A percentile compares a stretch with the other conserved stretches of the same genome.
Evolutionary conservation across 768 basidiomycete genomes (phyloP).

Genomic region (Daedaleopsis nitida): DNA sequence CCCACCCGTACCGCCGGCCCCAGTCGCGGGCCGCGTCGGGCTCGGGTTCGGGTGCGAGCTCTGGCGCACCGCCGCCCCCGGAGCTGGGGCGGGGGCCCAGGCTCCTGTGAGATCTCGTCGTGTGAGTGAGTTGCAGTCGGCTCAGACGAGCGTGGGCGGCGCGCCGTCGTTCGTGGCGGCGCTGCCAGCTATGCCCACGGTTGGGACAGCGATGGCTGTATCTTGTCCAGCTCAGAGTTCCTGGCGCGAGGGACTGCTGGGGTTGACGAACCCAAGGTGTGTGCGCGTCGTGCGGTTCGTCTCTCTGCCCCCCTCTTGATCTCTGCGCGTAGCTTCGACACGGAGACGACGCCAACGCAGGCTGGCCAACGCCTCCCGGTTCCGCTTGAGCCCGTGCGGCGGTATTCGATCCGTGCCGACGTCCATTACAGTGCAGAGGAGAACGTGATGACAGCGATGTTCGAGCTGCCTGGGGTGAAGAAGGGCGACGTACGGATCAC

Average conservation of each 20-base stretch:
- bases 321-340: conserved; percentile 8
- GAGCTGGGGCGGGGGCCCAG: neutral
- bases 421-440: conserved; percentile 55
- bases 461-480: conserved; percentile 72
- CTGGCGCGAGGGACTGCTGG: conserved; percentile 19
- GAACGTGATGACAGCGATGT: conserved; percentile 55
- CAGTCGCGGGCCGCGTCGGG: conserved; percentile 17
- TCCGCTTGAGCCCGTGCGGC: conserved; percentile 20
- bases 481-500: conserved; percentile 58
- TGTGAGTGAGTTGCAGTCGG: conserved; percentile 20
- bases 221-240: conserved; percentile 20
- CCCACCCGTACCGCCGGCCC: conserved; percentile 25
- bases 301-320: conserved; percentile 10
- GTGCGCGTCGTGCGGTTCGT: neutral
- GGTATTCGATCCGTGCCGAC: conserved; percentile 60
- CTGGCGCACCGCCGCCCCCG: neutral
- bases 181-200: conserved; percentile 5
- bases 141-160: conserved; percentile 9
- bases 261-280: conserved; percentile 7
- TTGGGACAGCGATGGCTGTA: conserved; percentile 19
- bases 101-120: conserved; percentile 22
- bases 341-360: conserved; percentile 6
- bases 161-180: neutral
- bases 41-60: conserved; percentile 15
- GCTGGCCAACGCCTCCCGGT: neutral